Conservation (phyloP, 2,329 filamentous ascomycete genomes). For the Phyllosticta ampelicida region DNA sequence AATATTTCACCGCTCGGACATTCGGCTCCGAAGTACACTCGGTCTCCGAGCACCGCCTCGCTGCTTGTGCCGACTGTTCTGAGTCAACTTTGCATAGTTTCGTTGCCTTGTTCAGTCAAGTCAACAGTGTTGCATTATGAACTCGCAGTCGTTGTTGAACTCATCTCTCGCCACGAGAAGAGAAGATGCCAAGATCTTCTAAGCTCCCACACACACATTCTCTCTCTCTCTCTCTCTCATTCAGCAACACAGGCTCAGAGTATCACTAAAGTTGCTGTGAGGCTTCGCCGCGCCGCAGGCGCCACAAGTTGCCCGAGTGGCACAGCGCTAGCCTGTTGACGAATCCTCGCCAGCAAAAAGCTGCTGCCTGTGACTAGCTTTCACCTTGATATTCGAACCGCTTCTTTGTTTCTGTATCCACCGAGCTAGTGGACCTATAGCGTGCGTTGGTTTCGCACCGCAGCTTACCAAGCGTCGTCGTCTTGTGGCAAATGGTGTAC, state of each 20-base stretch:
- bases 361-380: background rate
- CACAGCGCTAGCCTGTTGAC: background rate
- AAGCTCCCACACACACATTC: too few relatives aligned
- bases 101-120: too few relatives aligned
- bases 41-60: background rate
- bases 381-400: background rate
- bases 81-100: too few relatives aligned
- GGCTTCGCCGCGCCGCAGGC: background rate
- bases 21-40: background rate
- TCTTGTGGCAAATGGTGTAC: conserved; percentile 3
- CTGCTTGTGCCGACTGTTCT: too few relatives aligned
- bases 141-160: background rate
- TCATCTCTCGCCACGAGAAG: background rate
- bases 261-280: background rate
- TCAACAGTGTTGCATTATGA: background rate
- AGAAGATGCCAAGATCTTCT: background rate
- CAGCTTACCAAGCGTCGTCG: background rate
- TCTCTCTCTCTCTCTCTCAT: too few relatives aligned
- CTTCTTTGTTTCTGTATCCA: background rate
- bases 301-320: background rate
- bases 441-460: background rate
- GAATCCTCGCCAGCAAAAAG: background rate
- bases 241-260: too few relatives aligned
- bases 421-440: background rate
- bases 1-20: too few relatives aligned